A percentile compares a stretch with the other conserved stretches of the same genome.
Evolutionary conservation across 2,329 filamentous ascomycete genomes (phyloP).

Genomic region (Hymenoscyphus infarciens): DNA sequence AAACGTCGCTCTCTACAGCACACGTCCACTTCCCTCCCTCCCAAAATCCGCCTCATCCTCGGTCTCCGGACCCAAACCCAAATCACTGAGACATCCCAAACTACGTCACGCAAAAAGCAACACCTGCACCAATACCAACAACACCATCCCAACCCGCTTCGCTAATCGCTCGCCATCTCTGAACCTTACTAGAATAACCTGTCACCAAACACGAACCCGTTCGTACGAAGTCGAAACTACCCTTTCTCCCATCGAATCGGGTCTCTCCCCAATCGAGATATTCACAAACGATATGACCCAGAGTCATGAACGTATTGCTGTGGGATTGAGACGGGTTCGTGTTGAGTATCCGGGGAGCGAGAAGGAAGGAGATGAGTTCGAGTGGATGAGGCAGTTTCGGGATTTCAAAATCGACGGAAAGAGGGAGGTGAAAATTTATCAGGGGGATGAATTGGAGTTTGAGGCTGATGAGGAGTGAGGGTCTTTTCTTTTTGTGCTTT

Average conservation of each 20-base stretch:
- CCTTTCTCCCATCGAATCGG: constrained; percentile 10
- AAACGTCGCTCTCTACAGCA: constrained; percentile 16
- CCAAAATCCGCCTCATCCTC: constrained; percentile 10
- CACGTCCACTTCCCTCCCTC: constrained; percentile 20
- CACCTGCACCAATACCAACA: background rate
- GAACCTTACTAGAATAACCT: constrained; percentile 15
- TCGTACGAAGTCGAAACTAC: constrained; percentile 15
- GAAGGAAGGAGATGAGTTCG: constrained; percentile 2
- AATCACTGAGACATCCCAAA: background rate
- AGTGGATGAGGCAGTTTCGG: constrained; percentile 12
- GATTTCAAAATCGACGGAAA: background rate
- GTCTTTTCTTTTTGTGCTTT: background rate
- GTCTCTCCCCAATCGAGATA: constrained; percentile 19
- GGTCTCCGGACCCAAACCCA: background rate
- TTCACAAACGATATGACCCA: constrained; percentile 18
- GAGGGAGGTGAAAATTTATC: constrained; percentile 10
- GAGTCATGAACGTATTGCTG: constrained; percentile 19
- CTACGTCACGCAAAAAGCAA: background rate
- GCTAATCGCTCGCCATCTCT: constrained; percentile 1
- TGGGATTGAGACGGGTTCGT: constrained; percentile 12
- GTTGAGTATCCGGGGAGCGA: background rate
- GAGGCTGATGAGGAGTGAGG: constrained; percentile 4
- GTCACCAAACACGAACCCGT: constrained; percentile 14
- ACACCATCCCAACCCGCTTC: background rate
- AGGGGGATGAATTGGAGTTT: background rate